Evolutionary conservation across 225 moss, liverwort and hornwort genomes (phyloP).

Genomic region (Anthoceros angustus): DNA sequence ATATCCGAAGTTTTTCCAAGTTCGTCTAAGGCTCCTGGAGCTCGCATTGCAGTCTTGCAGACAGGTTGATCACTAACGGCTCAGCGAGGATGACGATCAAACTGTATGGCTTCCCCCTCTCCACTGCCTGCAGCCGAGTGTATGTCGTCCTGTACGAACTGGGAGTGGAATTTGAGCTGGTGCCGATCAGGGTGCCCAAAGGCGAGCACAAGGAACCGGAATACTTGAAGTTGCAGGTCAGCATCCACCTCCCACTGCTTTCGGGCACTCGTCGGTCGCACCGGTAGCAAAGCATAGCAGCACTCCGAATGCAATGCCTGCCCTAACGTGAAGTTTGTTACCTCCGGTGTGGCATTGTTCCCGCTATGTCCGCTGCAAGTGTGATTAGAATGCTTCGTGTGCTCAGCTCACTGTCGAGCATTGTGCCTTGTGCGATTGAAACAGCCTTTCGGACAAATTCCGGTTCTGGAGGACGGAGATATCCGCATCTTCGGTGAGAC

Average conservation of each 20-base stretch:
- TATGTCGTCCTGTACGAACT: background rate
- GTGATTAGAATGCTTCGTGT: background rate
- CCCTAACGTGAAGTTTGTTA: too few relatives aligned
- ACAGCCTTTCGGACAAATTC: slow-evolving; percentile 14
- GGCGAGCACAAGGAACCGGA: slow-evolving; percentile 8
- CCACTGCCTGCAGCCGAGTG: background rate
- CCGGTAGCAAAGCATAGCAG: too few relatives aligned
- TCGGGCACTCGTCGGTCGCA: too few relatives aligned
- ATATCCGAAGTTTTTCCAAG: too few relatives aligned
- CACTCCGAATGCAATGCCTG: too few relatives aligned
- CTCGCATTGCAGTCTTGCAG: too few relatives aligned
- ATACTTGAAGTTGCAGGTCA: slow-evolving; percentile 6
- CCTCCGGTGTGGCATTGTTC: too few relatives aligned
- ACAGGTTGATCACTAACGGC: too few relatives aligned
- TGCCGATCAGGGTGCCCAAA: slow-evolving; percentile 5
- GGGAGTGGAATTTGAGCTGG: slow-evolving; percentile 8
- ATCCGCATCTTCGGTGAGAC: slow-evolving; percentile 13
- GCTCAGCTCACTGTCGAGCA: background rate
- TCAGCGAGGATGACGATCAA: background rate
- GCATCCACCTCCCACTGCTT: background rate
- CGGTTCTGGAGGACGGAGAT: slow-evolving; percentile 9
- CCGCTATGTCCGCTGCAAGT: too few relatives aligned
- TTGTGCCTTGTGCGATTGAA: background rate
- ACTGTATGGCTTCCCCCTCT: background rate
- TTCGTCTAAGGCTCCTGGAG: too few relatives aligned